Conservation (phyloP, 768 basidiomycete genomes). For the Collybiopsis luxurians region DNA sequence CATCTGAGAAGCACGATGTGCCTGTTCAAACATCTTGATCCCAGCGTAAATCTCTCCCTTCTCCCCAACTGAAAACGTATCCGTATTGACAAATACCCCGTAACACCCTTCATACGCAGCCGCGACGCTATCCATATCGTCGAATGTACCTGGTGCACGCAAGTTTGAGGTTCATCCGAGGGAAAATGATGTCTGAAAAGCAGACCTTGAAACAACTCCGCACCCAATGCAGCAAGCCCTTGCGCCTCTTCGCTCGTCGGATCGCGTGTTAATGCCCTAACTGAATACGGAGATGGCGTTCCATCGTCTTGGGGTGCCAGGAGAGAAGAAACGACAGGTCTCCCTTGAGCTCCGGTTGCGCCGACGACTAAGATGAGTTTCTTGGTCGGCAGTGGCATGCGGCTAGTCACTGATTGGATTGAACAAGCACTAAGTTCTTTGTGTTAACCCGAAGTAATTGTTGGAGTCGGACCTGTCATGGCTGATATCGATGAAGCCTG, state of each 20-base stretch:
- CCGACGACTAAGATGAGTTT: constrained; percentile 46
- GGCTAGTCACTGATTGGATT: too few species aligned
- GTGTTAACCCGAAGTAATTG: too few species aligned
- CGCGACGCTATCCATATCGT: constrained; percentile 20
- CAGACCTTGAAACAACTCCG: constrained; percentile 13
- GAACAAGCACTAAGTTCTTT: too few species aligned
- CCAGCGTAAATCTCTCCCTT: constrained; percentile 2
- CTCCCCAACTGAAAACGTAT: constrained; percentile 7
- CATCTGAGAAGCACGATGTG: background rate
- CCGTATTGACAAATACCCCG: constrained; percentile 15
- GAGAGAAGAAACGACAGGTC: constrained; percentile 35
- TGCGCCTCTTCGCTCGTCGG: constrained; percentile 29
- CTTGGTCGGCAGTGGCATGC: too few species aligned
- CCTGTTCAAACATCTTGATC: constrained; percentile 1
- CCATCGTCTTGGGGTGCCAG: constrained; percentile 32
- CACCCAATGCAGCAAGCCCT: constrained; percentile 32
- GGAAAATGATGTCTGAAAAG: too few species aligned
- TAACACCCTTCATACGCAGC: constrained; percentile 33
- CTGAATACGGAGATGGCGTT: constrained; percentile 36
- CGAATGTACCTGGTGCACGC: background rate
- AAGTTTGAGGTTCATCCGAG: too few species aligned
- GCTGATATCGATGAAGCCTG: too few species aligned
- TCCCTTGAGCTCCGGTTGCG: constrained; percentile 45
- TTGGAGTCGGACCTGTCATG: too few species aligned
- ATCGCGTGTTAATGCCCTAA: constrained; percentile 41